Percentiles rank a stretch among this genome's conserved stretches.
These are phyloP conservation scores for Odonthalia washingtoniensis DNA, from an alignment of 31 red algal genomes.

Conservation along the genomic window DNA sequence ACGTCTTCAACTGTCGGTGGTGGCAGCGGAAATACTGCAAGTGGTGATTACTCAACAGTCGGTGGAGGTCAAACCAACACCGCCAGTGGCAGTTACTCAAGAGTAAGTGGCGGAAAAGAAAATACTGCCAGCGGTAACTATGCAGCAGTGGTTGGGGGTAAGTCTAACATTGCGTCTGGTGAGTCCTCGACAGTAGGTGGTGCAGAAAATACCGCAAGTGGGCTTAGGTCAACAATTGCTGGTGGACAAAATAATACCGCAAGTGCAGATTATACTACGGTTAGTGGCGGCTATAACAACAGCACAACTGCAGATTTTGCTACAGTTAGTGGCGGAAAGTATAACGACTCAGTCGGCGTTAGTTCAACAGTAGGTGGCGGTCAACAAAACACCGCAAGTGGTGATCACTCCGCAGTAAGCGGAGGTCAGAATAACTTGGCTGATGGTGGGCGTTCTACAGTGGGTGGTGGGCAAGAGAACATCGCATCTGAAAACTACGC, in stretches of 20 bases:
- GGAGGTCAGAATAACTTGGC: conserved; percentile 4
- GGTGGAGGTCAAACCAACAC: conserved; percentile 21
- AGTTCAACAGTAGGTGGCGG: neutral
- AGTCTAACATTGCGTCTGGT: neutral
- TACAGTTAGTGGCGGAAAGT: neutral
- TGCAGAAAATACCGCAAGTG: neutral
- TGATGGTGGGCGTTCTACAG: neutral
- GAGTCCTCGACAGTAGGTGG: neutral
- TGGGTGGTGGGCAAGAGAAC: conserved; percentile 2
- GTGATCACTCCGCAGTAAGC: neutral
- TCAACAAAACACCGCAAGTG: conserved; percentile 7
- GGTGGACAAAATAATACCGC: conserved; percentile 22
- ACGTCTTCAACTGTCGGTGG: conserved; percentile 10
- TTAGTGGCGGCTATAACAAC: conserved; percentile 12
- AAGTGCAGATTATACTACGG: conserved; percentile 5
- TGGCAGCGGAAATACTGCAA: conserved; percentile 3
- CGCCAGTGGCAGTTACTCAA: neutral
- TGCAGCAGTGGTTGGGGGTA: conserved; percentile 5
- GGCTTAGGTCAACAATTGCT: neutral
- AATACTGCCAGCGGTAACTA: neutral
- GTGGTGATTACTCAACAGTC: conserved; percentile 1
- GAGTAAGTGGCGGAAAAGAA: neutral
- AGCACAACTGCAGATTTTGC: neutral
- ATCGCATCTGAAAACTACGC: neutral
- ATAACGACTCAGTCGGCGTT: neutral